Percentiles rank a stretch among this genome's conserved stretches.
These are phyloP conservation scores for Aspergillus ochraceoroseus DNA, from an alignment of 2,329 filamentous ascomycete species.

Conservation along the genomic window DNA sequence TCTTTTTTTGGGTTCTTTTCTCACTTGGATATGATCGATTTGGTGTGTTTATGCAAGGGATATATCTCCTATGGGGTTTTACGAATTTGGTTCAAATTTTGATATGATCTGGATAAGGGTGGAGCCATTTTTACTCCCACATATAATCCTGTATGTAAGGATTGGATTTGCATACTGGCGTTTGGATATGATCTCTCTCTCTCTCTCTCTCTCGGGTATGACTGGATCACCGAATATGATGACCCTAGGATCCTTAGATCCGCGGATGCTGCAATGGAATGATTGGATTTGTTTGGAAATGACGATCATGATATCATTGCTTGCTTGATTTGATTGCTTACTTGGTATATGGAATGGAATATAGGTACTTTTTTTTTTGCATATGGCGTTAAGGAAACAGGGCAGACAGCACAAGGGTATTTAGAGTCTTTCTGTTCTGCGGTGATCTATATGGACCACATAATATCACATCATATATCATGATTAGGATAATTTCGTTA, in stretches of 20 bases:
- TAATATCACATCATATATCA: no score
- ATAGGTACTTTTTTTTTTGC: no score
- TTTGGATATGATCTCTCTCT: no score
- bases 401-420: no score
- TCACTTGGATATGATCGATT: not conserved
- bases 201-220: constrained; percentile 15
- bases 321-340: not conserved
- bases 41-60: not conserved
- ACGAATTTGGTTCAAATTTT: constrained; percentile 1
- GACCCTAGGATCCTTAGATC: not conserved
- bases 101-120: not conserved
- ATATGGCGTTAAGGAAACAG: no score
- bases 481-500: no score
- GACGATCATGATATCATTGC: not conserved
- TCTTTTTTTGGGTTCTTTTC: constrained; percentile 10
- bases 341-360: no score
- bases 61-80: constrained; percentile 1
- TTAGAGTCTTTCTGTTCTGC: no score
- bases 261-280: constrained; percentile 25
- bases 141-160: constrained; percentile 5
- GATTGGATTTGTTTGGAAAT: constrained; percentile 14
- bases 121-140: constrained; percentile 1
- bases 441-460: no score
- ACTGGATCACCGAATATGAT: no score
- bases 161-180: constrained; percentile 15